These are phyloP conservation scores for Angophora floribunda DNA, from an alignment of 345 rosid species.

Conservation along the genomic window DNA sequence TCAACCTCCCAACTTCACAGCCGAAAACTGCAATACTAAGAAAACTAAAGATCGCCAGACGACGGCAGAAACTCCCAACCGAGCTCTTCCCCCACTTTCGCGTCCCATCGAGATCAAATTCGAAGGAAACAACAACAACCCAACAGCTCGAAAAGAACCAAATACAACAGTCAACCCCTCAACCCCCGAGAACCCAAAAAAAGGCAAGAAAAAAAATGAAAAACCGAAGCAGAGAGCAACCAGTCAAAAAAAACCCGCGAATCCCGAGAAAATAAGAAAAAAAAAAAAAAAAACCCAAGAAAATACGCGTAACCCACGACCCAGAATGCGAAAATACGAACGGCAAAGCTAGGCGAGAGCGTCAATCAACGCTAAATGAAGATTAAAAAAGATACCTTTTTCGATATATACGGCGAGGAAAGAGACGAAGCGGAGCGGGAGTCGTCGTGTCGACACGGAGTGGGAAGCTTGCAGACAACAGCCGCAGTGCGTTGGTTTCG, in stretches of 20 bases:
- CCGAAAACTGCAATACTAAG: not conserved
- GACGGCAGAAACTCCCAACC: not conserved
- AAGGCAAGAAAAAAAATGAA: too few relatives aligned
- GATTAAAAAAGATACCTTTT: not conserved
- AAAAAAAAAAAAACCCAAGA: not conserved
- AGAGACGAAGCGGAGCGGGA: not conserved
- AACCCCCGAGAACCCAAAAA: not conserved
- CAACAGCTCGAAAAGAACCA: not conserved
- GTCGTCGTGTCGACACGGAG: not conserved
- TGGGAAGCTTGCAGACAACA: not conserved
- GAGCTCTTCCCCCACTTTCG: not conserved
- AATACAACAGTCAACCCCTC: not conserved
- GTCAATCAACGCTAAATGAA: not conserved
- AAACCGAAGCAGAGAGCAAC: not conserved
- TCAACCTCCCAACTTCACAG: not conserved
- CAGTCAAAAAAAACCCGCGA: not conserved
- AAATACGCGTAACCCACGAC: not conserved
- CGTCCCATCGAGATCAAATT: too few relatives aligned
- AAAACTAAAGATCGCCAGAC: not conserved
- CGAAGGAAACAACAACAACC: not conserved
- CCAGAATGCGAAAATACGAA: not conserved
- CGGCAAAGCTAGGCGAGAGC: not conserved
- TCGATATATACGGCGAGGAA: not conserved
- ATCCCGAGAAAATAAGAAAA: not conserved
- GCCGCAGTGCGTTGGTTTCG: not conserved